Evolutionary conservation across 495 filamentous ascomycete species (phyloP).

Genomic region (Tuber indicum): DNA sequence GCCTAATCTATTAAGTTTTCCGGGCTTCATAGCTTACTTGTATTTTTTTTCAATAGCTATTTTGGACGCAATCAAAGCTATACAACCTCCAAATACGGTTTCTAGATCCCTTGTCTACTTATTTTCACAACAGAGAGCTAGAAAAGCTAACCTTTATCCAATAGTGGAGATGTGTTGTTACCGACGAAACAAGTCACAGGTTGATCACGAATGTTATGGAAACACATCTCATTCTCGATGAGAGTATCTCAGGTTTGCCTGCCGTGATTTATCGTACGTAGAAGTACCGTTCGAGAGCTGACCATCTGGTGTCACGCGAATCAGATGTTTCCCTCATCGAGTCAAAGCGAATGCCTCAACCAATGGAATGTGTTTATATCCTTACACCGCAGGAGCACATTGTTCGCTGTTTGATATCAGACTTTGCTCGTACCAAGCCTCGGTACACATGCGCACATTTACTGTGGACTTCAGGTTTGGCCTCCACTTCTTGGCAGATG

Average conservation of each 20-base stretch:
- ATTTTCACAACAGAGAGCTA: background rate
- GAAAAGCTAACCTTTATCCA: conserved; percentile 17
- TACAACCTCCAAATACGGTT: conserved; percentile 36
- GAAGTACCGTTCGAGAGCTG: background rate
- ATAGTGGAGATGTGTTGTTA: conserved; percentile 93
- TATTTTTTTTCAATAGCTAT: conserved; percentile 45
- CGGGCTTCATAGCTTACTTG: conserved; percentile 13
- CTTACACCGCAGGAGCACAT: conserved; percentile 77
- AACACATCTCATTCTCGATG: conserved; percentile 90
- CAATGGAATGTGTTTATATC: conserved; percentile 90
- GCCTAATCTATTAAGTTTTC: background rate
- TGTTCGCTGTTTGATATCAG: conserved; percentile 86
- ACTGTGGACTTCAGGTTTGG: conserved; percentile 76
- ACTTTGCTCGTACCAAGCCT: conserved; percentile 66
- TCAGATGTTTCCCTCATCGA: conserved; percentile 55
- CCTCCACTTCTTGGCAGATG: background rate
- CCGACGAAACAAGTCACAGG: conserved; percentile 71
- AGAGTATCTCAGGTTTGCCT: conserved; percentile 82
- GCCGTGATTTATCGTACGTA: background rate
- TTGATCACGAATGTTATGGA: conserved; percentile 81
- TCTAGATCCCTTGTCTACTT: conserved; percentile 12
- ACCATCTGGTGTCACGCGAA: background rate
- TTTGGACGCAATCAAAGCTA: conserved; percentile 51
- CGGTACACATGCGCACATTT: conserved; percentile 63
- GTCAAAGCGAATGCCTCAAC: conserved; percentile 68